Conservation (phyloP, 306 rosid genomes). For the Hippophae gyantsensis region DNA sequence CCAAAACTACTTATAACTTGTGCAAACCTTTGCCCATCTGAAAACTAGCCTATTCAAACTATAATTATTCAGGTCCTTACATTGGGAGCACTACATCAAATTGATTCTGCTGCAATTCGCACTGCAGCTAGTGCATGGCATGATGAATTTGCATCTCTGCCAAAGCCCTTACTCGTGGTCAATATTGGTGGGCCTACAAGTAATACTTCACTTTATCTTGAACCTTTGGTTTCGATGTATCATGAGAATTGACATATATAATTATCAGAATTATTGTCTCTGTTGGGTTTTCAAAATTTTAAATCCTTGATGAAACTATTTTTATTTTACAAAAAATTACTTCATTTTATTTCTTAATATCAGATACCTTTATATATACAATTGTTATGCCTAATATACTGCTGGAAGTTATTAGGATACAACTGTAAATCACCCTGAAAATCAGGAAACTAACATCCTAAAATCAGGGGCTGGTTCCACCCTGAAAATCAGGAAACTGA, state of each 20-base stretch:
- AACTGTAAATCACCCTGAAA: no score
- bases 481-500: no score
- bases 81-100: constrained; percentile 75
- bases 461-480: no score
- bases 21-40: constrained; percentile 9
- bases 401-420: no score
- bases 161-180: constrained; percentile 76
- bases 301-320: no score
- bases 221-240: constrained; percentile 6
- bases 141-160: constrained; percentile 67
- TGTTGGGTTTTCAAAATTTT: no score
- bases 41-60: constrained; percentile 5
- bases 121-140: constrained; percentile 76
- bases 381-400: no score
- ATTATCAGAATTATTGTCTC: not conserved
- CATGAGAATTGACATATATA: not conserved
- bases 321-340: no score
- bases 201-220: constrained; percentile 23
- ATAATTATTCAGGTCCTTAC: constrained; percentile 54
- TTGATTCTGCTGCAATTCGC: constrained; percentile 74
- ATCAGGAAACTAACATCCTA: no score
- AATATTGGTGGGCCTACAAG: constrained; percentile 80
- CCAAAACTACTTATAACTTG: constrained; percentile 4
- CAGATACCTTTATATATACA: no score
- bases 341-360: no score